A percentile compares a stretch with the other conserved stretches of the same genome.
Evolutionary conservation across 1,284 basidiomycete species (phyloP).

Genomic region (Trichosporon inkin): DNA sequence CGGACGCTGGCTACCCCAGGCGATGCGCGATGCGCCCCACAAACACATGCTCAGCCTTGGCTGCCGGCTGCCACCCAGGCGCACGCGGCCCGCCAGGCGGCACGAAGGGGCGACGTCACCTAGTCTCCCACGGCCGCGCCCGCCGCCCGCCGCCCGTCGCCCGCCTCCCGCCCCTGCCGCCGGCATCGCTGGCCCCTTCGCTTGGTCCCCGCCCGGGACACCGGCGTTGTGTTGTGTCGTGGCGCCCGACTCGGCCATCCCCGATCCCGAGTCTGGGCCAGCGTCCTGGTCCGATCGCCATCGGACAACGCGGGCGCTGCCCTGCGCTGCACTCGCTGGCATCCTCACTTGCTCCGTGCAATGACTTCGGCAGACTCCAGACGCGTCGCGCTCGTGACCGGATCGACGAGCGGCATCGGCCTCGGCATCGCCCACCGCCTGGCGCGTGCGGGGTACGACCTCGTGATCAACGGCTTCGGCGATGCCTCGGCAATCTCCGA

Average conservation of each 20-base stretch:
- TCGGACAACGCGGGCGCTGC: too few species aligned
- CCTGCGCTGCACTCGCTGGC: too few species aligned
- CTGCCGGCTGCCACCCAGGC: neutral
- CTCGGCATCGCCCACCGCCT: slow-evolving; percentile 67
- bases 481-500: neutral
- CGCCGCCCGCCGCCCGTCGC: neutral
- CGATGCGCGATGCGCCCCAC: neutral
- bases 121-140: slow-evolving; percentile 3
- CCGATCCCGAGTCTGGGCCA: neutral
- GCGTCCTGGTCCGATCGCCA: too few species aligned
- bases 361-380: too few species aligned
- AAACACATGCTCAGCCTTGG: neutral
- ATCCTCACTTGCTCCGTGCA: too few species aligned
- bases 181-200: neutral
- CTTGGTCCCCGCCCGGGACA: neutral
- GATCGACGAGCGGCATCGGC: slow-evolving; percentile 70
- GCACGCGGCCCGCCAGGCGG: neutral
- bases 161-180: neutral
- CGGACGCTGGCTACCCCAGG: too few species aligned
- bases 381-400: slow-evolving; percentile 57
- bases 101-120: neutral
- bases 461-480: slow-evolving; percentile 66
- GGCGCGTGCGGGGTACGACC: slow-evolving; percentile 74
- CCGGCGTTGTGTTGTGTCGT: neutral
- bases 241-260: neutral